phyloP scores from a whole-genome alignment of 2,329 filamentous ascomycete genomes.

The Aspergillus piperis region DNA sequence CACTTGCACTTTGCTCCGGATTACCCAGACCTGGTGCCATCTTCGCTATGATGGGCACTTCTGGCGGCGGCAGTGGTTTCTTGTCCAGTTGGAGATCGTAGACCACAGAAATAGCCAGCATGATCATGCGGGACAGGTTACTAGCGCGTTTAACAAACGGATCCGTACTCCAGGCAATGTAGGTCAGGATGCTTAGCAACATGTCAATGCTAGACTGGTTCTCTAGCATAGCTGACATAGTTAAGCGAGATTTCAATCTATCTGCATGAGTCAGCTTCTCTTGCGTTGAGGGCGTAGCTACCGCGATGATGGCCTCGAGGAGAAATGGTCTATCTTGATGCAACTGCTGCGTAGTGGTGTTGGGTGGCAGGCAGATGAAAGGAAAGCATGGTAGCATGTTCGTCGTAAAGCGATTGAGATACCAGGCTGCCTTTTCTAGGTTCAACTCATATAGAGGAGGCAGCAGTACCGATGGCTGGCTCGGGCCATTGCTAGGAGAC shows the following conservation, averaged over 20 bases:
- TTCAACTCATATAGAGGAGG: background rate
- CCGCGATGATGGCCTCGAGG: background rate
- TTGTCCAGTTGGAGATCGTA: background rate
- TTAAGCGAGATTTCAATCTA: background rate
- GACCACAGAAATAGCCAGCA: background rate
- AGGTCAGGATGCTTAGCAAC: background rate
- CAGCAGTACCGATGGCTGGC: background rate
- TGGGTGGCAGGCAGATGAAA: background rate
- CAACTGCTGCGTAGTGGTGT: background rate
- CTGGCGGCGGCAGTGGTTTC: background rate
- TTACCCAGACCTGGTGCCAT: background rate
- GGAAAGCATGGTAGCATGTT: background rate
- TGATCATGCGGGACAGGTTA: background rate
- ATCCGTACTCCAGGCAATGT: background rate
- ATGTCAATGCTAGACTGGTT: background rate
- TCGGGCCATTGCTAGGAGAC: background rate
- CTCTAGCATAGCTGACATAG: background rate
- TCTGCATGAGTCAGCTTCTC: background rate
- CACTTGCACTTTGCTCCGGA: background rate
- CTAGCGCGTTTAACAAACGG: background rate
- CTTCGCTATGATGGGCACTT: background rate
- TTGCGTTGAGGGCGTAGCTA: background rate
- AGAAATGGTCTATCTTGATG: background rate
- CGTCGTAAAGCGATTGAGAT: background rate
- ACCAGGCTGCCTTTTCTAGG: background rate